Conservation (phyloP, 768 basidiomycete species). For the Tylopilus plumbeoviolaceoides region DNA sequence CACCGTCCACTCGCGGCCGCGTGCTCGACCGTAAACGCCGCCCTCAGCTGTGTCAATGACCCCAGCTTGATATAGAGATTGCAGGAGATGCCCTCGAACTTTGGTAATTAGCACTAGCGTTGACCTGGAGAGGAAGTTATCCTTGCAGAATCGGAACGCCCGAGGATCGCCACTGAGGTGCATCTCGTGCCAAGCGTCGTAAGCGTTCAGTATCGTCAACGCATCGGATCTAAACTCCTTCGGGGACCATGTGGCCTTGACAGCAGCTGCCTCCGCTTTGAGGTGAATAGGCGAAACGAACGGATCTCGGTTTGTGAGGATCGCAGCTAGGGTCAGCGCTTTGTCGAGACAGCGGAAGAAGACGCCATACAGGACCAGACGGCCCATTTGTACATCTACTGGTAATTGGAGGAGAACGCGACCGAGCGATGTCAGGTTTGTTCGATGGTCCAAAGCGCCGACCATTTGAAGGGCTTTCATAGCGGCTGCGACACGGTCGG, state of each 20-base stretch:
- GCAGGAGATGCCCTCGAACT: slow-evolving; percentile 73
- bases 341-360: slow-evolving; percentile 92
- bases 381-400: slow-evolving; percentile 86
- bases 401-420: slow-evolving; percentile 85
- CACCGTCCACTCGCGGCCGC: slow-evolving; percentile 38
- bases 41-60: slow-evolving; percentile 81
- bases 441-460: slow-evolving; percentile 74
- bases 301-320: slow-evolving; percentile 85
- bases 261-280: slow-evolving; percentile 63
- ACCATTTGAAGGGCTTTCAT: slow-evolving; percentile 78
- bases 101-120: slow-evolving; percentile 77
- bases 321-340: slow-evolving; percentile 86
- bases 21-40: slow-evolving; percentile 34
- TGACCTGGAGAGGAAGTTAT: slow-evolving; percentile 89
- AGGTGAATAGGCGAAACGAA: slow-evolving; percentile 81
- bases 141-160: slow-evolving; percentile 73
- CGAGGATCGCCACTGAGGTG: slow-evolving; percentile 56
- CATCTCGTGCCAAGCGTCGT: slow-evolving; percentile 74
- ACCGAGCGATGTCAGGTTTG: slow-evolving; percentile 83
- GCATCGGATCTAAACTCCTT: slow-evolving; percentile 81
- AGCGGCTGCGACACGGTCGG: slow-evolving; percentile 71
- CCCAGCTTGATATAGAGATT: slow-evolving; percentile 73
- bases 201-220: slow-evolving; percentile 74
- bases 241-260: slow-evolving; percentile 77
- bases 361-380: slow-evolving; percentile 82